Conservation (phyloP, 352 stramenopile genomes). For the Pythium guiyangense region DNA sequence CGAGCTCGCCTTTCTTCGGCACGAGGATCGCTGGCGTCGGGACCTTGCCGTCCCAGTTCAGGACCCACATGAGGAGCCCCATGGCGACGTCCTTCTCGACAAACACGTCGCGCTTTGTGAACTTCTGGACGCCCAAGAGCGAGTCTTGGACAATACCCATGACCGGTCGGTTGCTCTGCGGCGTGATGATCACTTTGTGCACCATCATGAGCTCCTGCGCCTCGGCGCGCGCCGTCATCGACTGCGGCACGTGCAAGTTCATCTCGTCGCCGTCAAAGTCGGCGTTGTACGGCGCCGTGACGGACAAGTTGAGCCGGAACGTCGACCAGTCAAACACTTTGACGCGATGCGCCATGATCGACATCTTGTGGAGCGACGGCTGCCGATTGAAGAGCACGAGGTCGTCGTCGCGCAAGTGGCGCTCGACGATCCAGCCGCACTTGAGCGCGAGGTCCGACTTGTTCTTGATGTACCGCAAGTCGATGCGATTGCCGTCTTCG, state of each 20-base stretch:
- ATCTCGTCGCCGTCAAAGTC: conserved; percentile 99
- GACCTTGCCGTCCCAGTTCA: conserved; percentile 96
- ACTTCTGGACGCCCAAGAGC: conserved; percentile 95
- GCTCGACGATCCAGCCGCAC: conserved; percentile 98
- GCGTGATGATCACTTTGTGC: conserved; percentile 97
- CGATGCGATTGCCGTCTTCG: conserved; percentile 95
- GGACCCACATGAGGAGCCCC: conserved; percentile 98
- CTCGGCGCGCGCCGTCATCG: conserved; percentile 95
- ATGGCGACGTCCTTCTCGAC: conserved; percentile 97
- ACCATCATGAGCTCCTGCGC: conserved; percentile 98
- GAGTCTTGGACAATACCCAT: conserved; percentile 99
- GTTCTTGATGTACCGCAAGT: conserved; percentile 98
- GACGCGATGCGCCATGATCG: conserved; percentile 99
- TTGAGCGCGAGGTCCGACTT: conserved; percentile 95
- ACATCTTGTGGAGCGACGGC: conserved; percentile 99
- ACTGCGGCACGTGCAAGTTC: conserved; percentile 98
- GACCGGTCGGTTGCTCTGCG: conserved; percentile 98
- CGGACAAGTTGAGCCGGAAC: conserved; percentile 98
- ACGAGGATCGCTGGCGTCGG: conserved; percentile 97
- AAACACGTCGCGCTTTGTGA: conserved; percentile 98
- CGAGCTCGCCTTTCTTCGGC: conserved; percentile 85
- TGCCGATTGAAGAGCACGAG: conserved; percentile 99
- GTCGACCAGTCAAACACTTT: conserved; percentile 99
- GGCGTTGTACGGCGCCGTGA: conserved; percentile 99
- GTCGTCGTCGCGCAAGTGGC: conserved; percentile 98